Conservation (phyloP, 2,329 filamentous ascomycete species). For the Pseudopyrenochaeta lycopersici region DNA sequence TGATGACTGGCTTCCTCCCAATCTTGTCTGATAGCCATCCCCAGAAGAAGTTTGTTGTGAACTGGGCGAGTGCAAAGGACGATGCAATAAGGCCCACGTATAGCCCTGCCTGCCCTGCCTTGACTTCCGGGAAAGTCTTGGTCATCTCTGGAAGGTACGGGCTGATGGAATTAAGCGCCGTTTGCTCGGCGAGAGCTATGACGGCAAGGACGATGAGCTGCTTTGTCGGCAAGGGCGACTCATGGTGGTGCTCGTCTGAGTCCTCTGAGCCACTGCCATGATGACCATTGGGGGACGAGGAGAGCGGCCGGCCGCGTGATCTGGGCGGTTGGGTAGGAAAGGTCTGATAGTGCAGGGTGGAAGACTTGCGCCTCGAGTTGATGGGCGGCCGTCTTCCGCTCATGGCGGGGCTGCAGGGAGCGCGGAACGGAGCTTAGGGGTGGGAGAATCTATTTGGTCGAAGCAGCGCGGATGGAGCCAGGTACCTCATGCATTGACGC, state of each 20-base stretch:
- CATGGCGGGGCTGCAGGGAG: slow-evolving; percentile 33
- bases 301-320: slow-evolving; percentile 65
- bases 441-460: slow-evolving; percentile 31
- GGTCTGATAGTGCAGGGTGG: slow-evolving; percentile 78
- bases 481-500: slow-evolving; percentile 20
- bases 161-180: slow-evolving; percentile 93
- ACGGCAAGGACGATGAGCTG: slow-evolving; percentile 88
- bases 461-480: slow-evolving; percentile 11
- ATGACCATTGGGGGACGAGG: slow-evolving; percentile 31
- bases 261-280: slow-evolving; percentile 45
- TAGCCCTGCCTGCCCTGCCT: slow-evolving; percentile 74
- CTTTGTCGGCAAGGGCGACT: slow-evolving; percentile 80
- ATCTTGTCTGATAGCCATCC: slow-evolving; percentile 82
- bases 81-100: slow-evolving; percentile 93
- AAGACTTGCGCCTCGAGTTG: slow-evolving; percentile 56
- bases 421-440: slow-evolving; percentile 12
- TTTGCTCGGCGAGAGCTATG: slow-evolving; percentile 92
- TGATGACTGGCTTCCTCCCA: slow-evolving; percentile 82
- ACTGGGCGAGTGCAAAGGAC: slow-evolving; percentile 89
- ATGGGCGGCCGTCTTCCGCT: slow-evolving; percentile 44
- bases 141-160: slow-evolving; percentile 97
- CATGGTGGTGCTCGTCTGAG: slow-evolving; percentile 53
- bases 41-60: slow-evolving; percentile 92
- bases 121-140: slow-evolving; percentile 81
- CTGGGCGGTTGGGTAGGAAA: slow-evolving; percentile 80